Evolutionary conservation across 208 protist genomes (phyloP), one percentile per base, ranked within the genome.

Genomic region (Trypanosoma platydactyli): DNA sequence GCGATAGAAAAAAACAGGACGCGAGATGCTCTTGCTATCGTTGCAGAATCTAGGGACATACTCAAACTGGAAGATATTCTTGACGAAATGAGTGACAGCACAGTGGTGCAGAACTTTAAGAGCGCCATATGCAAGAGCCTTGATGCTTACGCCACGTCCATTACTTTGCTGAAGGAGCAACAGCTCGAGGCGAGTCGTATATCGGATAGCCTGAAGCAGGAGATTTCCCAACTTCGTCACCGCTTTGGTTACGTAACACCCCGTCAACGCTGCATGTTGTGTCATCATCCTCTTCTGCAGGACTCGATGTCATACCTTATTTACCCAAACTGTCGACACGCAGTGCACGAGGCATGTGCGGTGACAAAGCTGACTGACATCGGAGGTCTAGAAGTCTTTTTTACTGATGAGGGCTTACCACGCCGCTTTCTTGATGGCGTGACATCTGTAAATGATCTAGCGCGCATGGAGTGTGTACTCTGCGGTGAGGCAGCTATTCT

Each of bases 61-160:
- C 75, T 99, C 42, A 93, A 89, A 57, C 92, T 98, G 22, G 97
- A 98, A 74, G 98, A 99, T 69, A 89, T 99, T 35, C 78, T 99
- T 29, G 92, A 83, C 20, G 88, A 92, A 63, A 95, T 99, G 60
- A 79, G 89, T 13, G 93, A 98, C 58, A 97, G 95, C 69, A 81
- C 76, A 5, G 71, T 90, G 3, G 94, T 99, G 30, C 85, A 97
- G 46, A 82, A 98, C 22, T 98, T 99, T 56, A 98, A 98, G 74
- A 88, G 95, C 3, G 81, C 90, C 15, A 98, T 99, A 66, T 97
- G 91, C 64, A 72, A 79, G 16, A 85, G 86, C 25, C 79, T 99
- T 5, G 86, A 98, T 59, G 69, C 76, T 11, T 98, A 98, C 73
- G 89, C 95, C 38, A 20, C 71, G 13, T 70, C 92, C 33, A 98